Evolutionary conservation across 2,329 filamentous ascomycete species (phyloP).

Genomic region (Mycosphaerella sp.): DNA sequence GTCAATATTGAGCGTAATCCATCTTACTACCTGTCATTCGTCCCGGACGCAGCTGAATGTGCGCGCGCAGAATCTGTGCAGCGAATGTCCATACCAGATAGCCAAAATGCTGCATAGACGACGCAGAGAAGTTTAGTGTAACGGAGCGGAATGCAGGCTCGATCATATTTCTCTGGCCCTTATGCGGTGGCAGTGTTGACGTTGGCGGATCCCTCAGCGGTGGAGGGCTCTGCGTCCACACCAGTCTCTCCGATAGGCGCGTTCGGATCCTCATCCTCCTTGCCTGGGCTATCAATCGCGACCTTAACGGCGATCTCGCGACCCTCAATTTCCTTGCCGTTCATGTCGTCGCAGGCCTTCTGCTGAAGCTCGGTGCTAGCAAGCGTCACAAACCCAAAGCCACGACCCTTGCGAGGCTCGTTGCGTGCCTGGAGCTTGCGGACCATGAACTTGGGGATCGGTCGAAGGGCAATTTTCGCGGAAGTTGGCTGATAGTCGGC

Average conservation of each 20-base stretch:
- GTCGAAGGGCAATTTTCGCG: constrained; percentile 97
- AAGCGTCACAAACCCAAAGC: constrained; percentile 96
- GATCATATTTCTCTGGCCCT: neutral
- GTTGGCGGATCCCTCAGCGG: constrained; percentile 33
- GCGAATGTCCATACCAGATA: constrained; percentile 22
- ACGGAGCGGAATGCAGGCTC: constrained; percentile 9
- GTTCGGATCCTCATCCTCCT: constrained; percentile 73
- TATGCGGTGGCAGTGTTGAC: constrained; percentile 28
- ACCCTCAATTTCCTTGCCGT: constrained; percentile 97
- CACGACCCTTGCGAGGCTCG: constrained; percentile 97
- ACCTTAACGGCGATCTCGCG: constrained; percentile 99
- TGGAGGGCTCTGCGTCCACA: constrained; percentile 29
- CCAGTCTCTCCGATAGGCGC: constrained; percentile 37
- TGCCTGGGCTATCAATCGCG: constrained; percentile 98
- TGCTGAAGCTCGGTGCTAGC: constrained; percentile 92
- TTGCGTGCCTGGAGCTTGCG: constrained; percentile 99
- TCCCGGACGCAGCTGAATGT: constrained; percentile 10
- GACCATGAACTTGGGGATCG: constrained; percentile 99
- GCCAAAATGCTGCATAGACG: constrained; percentile 17
- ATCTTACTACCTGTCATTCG: constrained; percentile 16
- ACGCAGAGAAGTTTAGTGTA: constrained; percentile 13
- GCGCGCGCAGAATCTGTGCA: constrained; percentile 10
- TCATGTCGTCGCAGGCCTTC: constrained; percentile 97
- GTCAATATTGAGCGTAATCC: constrained; percentile 14
- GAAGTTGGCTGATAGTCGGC: constrained; percentile 83